Evolutionary conservation across 2,329 filamentous ascomycete species (phyloP).

Genomic region (Phaeosphaeriaceae sp.): DNA sequence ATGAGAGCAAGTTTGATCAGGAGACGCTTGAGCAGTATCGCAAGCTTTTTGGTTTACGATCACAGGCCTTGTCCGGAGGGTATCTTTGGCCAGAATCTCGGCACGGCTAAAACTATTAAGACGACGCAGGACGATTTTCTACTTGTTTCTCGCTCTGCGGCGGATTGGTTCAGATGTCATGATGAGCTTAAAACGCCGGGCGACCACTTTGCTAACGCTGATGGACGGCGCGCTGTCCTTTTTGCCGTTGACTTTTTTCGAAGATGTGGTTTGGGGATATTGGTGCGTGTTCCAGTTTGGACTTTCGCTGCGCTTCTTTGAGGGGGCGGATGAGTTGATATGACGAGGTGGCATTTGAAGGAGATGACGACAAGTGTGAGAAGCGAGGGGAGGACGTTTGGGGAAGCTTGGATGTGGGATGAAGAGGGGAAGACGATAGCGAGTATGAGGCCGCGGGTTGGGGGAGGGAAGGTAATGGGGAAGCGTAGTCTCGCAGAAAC

Average conservation of each 20-base stretch:
- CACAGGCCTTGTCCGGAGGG: slow-evolving; percentile 48
- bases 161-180: slow-evolving; percentile 51
- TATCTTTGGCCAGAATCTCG: slow-evolving; percentile 55
- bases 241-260: slow-evolving; percentile 52
- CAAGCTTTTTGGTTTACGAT: slow-evolving; percentile 49
- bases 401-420: slow-evolving; percentile 56
- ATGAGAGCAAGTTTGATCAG: slow-evolving; percentile 18
- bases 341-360: slow-evolving; percentile 53
- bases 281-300: slow-evolving; percentile 55
- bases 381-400: slow-evolving; percentile 53
- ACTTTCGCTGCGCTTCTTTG: slow-evolving; percentile 58
- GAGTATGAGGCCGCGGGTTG: slow-evolving; percentile 44
- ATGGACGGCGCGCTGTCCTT: slow-evolving; percentile 57
- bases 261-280: slow-evolving; percentile 54
- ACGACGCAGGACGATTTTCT: slow-evolving; percentile 49
- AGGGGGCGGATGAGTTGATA: slow-evolving; percentile 43
- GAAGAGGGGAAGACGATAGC: slow-evolving; percentile 54
- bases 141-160: slow-evolving; percentile 40
- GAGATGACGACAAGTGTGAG: slow-evolving; percentile 51
- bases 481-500: slow-evolving; percentile 11
- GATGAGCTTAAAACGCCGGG: slow-evolving; percentile 21
- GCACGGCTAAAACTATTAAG: slow-evolving; percentile 43
- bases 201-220: slow-evolving; percentile 47
- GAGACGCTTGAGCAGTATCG: slow-evolving; percentile 27
- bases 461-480: slow-evolving; percentile 11